phyloP scores from a whole-genome alignment of 2,329 filamentous ascomycete genomes.

The Apiospora malaysiana region DNA sequence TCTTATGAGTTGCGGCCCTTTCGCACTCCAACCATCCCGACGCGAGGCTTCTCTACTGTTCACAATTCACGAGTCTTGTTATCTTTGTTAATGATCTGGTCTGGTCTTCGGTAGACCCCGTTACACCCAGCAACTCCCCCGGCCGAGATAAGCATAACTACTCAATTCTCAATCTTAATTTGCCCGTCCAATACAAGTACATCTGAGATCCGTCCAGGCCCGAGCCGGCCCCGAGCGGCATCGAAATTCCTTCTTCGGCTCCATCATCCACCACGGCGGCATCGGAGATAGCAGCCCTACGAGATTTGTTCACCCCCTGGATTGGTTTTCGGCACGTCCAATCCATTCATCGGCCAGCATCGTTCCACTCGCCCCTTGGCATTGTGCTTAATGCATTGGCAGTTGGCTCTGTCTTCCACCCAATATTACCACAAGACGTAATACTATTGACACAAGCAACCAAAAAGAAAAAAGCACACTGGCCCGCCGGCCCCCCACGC shows the following conservation, averaged over 20 bases:
- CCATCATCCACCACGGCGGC: slow-evolving; percentile 8
- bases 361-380: neutral
- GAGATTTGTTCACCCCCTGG: neutral
- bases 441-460: neutral
- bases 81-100: neutral
- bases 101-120: neutral
- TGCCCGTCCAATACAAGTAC: neutral
- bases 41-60: neutral
- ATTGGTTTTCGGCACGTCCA: neutral
- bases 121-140: neutral
- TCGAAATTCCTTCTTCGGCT: neutral
- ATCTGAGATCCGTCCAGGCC: neutral
- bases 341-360: neutral
- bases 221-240: neutral
- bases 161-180: neutral
- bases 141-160: neutral
- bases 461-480: neutral
- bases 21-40: slow-evolving; percentile 10
- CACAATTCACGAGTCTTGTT: neutral
- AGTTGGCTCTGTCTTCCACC: neutral
- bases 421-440: neutral
- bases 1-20: slow-evolving; percentile 18
- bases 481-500: neutral
- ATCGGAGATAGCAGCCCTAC: slow-evolving; percentile 17
- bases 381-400: slow-evolving; percentile 7